phyloP scores from a whole-genome alignment of 2,329 filamentous ascomycete genomes.

The Alternaria postmessia region DNA sequence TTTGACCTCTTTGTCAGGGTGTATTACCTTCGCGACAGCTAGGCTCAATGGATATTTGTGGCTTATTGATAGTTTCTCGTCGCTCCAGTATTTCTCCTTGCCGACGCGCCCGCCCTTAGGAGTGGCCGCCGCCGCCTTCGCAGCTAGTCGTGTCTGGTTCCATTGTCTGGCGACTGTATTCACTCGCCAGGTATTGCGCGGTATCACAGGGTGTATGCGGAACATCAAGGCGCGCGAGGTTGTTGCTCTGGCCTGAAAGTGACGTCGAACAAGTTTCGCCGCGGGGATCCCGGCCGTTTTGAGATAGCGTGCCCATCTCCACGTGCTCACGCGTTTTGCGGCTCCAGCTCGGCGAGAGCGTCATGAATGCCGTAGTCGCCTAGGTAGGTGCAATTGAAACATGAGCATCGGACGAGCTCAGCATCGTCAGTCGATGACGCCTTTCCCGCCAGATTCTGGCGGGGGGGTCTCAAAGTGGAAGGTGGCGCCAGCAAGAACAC shows the following conservation, averaged over 20 bases:
- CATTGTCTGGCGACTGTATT: not conserved
- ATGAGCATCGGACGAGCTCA: not conserved
- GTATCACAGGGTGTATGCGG: constrained; percentile 23
- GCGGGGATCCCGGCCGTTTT: constrained; percentile 13
- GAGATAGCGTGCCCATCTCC: constrained; percentile 12
- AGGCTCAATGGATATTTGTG: constrained; percentile 26
- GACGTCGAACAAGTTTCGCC: constrained; percentile 5
- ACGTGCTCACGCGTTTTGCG: constrained; percentile 17
- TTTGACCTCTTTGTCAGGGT: constrained; percentile 13
- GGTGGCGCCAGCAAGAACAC: constrained; percentile 6
- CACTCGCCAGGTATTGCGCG: constrained; percentile 13
- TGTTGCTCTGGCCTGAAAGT: constrained; percentile 1
- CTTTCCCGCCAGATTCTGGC: constrained; percentile 1
- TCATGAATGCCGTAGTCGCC: not conserved
- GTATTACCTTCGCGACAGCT: constrained; percentile 16
- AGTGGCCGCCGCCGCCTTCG: not conserved
- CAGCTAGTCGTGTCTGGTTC: constrained; percentile 14
- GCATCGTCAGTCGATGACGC: not conserved
- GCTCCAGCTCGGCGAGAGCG: not conserved
- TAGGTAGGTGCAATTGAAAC: not conserved
- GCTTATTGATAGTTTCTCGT: constrained; percentile 23
- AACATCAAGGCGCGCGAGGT: constrained; percentile 25
- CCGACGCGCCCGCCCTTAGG: not conserved
- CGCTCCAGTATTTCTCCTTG: constrained; percentile 15
- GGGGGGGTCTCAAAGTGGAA: constrained; percentile 10